A percentile compares a stretch with the other conserved stretches of the same genome.
phyloP scores from a whole-genome alignment of 805 yeast species.

The Nakazawaea wyomingensis region DNA sequence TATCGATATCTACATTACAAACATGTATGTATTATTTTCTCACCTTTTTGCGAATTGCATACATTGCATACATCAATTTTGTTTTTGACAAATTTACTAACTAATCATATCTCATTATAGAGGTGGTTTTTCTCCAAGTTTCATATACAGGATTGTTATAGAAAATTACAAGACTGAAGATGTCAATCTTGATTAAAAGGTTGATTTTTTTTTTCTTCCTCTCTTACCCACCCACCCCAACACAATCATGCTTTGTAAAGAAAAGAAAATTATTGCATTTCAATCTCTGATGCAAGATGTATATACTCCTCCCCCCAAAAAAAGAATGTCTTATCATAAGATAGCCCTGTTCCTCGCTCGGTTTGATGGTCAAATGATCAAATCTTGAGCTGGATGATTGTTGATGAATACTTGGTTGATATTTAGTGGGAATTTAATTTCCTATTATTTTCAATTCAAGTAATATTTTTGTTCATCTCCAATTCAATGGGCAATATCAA shows the following conservation, averaged over 20 bases:
- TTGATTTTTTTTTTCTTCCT: neutral
- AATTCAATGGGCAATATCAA: conserved; percentile 43
- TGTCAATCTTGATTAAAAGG: conserved; percentile 46
- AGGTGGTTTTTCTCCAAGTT: conserved; percentile 95
- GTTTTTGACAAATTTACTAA: no score
- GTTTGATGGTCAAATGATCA: conserved; percentile 24
- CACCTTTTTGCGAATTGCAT: neutral
- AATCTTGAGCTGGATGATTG: conserved; percentile 69
- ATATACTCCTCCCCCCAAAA: no score
- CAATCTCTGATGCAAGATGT: no score
- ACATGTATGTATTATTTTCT: conserved; percentile 39
- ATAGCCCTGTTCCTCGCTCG: conserved; percentile 66
- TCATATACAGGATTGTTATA: conserved; percentile 89
- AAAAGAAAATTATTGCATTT: no score
- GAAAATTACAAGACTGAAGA: conserved; percentile 91
- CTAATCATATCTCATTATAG: conserved; percentile 15
- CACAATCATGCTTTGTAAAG: no score
- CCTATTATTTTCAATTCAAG: no score
- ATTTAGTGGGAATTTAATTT: no score
- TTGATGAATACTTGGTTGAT: no score
- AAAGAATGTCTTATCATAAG: neutral
- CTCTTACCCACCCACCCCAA: neutral
- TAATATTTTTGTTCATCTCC: no score
- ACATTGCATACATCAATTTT: no score
- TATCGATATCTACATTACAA: conserved; percentile 90